phyloP scores from a whole-genome alignment of 257 asterid species.

The Galeopsis tetrahit region DNA sequence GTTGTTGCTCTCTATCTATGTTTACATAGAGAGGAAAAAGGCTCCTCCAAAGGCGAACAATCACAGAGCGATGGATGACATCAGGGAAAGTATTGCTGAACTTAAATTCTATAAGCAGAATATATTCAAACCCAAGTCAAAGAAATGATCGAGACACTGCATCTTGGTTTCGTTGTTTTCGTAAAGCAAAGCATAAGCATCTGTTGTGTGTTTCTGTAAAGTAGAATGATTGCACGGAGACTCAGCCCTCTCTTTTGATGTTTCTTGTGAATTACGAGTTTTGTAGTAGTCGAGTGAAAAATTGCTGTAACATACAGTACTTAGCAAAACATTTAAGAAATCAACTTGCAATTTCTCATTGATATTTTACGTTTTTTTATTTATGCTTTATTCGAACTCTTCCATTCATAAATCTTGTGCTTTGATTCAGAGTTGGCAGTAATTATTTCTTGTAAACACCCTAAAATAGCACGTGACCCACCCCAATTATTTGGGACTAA shows the following conservation, averaged over 20 bases:
- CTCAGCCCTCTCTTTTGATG: neutral
- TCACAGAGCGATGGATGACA: constrained; percentile 95
- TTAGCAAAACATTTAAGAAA: neutral
- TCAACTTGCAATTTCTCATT: neutral
- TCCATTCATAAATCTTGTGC: neutral
- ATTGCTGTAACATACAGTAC: neutral
- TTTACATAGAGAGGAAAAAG: constrained; percentile 57
- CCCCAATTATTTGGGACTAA: no score
- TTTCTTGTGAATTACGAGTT: constrained; percentile 17
- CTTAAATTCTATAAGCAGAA: constrained; percentile 76
- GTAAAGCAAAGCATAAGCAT: neutral
- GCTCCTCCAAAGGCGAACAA: constrained; percentile 83
- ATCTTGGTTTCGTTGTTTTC: neutral
- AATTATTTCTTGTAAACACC: neutral
- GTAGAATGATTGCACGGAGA: constrained; percentile 3
- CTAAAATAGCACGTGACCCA: neutral
- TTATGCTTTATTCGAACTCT: neutral
- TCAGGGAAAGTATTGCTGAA: constrained; percentile 87
- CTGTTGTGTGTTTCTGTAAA: neutral
- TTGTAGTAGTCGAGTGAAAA: neutral
- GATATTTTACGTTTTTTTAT: neutral
- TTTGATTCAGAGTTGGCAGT: neutral
- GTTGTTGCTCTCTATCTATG: constrained; percentile 2
- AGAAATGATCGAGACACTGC: constrained; percentile 41
- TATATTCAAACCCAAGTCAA: constrained; percentile 68